Percentiles rank a stretch among this genome's conserved stretches.
Conservation (phyloP, 2,329 filamentous ascomycete genomes). For the Cadophora gregata region DNA sequence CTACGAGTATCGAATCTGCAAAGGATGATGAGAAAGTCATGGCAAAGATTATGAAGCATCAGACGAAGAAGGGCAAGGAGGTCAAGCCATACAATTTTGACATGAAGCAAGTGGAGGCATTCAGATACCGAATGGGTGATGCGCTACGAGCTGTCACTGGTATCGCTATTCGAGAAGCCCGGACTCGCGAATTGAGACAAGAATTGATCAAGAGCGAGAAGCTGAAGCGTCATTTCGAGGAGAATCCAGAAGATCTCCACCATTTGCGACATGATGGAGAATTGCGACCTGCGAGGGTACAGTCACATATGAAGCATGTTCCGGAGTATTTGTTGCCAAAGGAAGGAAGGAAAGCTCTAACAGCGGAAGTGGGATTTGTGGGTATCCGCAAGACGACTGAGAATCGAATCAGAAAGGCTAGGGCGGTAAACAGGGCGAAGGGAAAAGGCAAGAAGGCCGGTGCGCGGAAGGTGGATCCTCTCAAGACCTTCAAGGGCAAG, state of each 20-base stretch:
- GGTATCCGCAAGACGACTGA: constrained; percentile 62
- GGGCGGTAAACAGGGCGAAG: constrained; percentile 53
- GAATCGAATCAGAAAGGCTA: constrained; percentile 50
- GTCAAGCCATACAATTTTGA: constrained; percentile 93
- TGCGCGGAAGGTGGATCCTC: constrained; percentile 77
- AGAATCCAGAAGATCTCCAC: constrained; percentile 88
- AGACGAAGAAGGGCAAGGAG: constrained; percentile 78
- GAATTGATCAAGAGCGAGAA: constrained; percentile 95
- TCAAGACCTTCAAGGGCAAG: constrained; percentile 82
- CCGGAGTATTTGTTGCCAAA: constrained; percentile 89
- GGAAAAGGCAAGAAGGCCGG: constrained; percentile 59
- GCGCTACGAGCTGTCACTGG: constrained; percentile 89
- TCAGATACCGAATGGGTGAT: constrained; percentile 94
- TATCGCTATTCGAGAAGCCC: constrained; percentile 87
- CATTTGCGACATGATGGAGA: constrained; percentile 92
- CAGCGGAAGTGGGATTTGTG: constrained; percentile 76
- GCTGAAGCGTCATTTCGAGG: constrained; percentile 93
- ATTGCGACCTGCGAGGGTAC: constrained; percentile 79
- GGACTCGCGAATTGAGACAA: constrained; percentile 84
- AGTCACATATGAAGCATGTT: constrained; percentile 91
- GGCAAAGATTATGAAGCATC: constrained; percentile 78
- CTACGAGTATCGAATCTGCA: constrained; percentile 76
- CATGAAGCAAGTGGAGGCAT: constrained; percentile 91
- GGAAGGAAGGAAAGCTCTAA: constrained; percentile 73
- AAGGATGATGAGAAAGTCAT: constrained; percentile 87